Base-by-base conservation (phyloP, 2,329 filamentous ascomycete genomes). In the Fonsecaea pedrosoi region DNA sequence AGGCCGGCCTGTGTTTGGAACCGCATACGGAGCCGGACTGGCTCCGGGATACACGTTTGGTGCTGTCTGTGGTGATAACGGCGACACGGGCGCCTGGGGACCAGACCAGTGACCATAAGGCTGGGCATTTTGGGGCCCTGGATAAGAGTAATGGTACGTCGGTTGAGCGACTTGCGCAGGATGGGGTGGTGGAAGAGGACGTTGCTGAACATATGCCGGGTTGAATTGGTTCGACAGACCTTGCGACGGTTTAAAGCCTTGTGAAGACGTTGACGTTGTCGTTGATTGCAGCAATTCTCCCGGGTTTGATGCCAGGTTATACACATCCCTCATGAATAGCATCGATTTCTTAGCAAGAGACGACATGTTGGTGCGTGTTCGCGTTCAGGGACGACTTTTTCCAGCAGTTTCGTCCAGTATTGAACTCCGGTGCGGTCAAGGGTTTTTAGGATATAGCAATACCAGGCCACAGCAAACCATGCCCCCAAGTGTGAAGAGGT, bases 331-430 rank as follows among this genome's bases (percentile, higher is more conserved):
- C 55, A 70, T 62, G 59, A 70, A 70, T 13, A 58, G 68, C 66
- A 70, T 68, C 37, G 68, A 68, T 54, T 70, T 70, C 54, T 62
- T 68, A 4, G 66, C 65, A 7, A 70, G 53, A 25, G 68, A 66
- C 30, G 68, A 62, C 67, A 69, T 69, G 32, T 54, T 56, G 60
- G 30, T 32, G 30, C 3, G 30, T 5, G 30, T 32, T 32, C 30
- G 30, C 30, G 30, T 32, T 3, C 6, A 32, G 30, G 30, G 30
- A 2, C 4, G 30, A 32, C 30, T 32, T 32, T 32, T 32, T 3
- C 30, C 1, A 32, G 30, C 6, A 32, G 30, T 32, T 32, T 32
- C 30, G 30, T 32, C 30, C 6, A 32, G 30, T 32, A 32, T 32
- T 6, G 30, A 25, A 12, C 42, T 10, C 2, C n/a, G n/a, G n/a